Evolutionary conservation across 208 protist genomes (phyloP).

Genomic region (Trypanosoma theileri): DNA sequence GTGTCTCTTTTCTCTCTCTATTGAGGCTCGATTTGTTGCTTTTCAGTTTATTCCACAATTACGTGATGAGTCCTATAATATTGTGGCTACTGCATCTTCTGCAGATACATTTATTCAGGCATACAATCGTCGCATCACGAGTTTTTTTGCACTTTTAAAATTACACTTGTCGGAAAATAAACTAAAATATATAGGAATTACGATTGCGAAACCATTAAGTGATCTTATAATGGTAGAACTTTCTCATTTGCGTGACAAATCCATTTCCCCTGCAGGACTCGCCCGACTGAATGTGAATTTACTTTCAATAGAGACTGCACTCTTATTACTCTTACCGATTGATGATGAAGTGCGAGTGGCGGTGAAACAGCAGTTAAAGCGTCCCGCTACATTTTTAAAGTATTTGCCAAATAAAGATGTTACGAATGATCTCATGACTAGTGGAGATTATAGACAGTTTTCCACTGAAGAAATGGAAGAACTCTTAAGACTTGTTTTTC

Average conservation of each 20-base stretch:
- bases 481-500: constrained; percentile 80
- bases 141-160: constrained; percentile 68
- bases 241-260: constrained; percentile 80
- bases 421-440: constrained; percentile 75
- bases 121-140: constrained; percentile 69
- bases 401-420: constrained; percentile 81
- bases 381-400: constrained; percentile 70
- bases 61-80: constrained; percentile 81
- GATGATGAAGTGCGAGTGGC: constrained; percentile 70
- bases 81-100: constrained; percentile 53
- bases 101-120: constrained; percentile 87
- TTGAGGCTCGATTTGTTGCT: constrained; percentile 75
- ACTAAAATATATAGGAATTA: constrained; percentile 74
- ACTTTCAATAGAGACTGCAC: constrained; percentile 71
- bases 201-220: constrained; percentile 66
- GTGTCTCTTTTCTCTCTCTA: constrained; percentile 76
- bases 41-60: constrained; percentile 88
- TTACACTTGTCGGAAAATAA: constrained; percentile 59
- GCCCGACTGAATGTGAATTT: constrained; percentile 62
- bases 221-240: constrained; percentile 79
- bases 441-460: constrained; percentile 70
- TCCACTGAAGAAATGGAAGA: constrained; percentile 64
- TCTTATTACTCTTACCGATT: constrained; percentile 70
- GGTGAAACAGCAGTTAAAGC: constrained; percentile 58
- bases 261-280: constrained; percentile 63